These are phyloP conservation scores for Skeletonema tropicum DNA, from an alignment of 108 stramenopile species.

Conservation along the genomic window DNA sequence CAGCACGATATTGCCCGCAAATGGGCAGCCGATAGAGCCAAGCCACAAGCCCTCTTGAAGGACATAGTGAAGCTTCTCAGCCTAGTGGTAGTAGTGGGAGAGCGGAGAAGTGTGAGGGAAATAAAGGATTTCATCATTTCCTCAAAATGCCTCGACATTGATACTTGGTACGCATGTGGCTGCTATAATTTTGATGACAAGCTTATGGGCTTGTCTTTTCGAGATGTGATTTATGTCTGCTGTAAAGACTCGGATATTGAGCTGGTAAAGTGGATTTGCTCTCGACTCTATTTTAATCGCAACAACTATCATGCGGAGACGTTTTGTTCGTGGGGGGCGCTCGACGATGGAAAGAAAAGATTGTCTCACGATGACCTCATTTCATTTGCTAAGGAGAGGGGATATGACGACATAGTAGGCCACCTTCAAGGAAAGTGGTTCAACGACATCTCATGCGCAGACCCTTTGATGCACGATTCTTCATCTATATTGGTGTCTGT, in stretches of 20 bases:
- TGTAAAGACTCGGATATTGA: not conserved
- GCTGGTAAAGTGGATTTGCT: not conserved
- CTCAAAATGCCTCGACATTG: not conserved
- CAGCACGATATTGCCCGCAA: not conserved
- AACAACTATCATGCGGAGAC: too few relatives aligned
- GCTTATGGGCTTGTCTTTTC: not conserved
- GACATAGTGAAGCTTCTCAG: not conserved
- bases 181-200: not conserved
- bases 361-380: not conserved
- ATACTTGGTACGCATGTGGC: not conserved
- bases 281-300: not conserved
- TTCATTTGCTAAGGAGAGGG: not conserved
- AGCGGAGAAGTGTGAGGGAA: not conserved
- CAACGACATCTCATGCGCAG: not conserved
- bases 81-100: not conserved
- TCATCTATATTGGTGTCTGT: not conserved
- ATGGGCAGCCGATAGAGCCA: not conserved
- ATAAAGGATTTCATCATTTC: constrained; percentile 1
- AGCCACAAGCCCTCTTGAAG: not conserved
- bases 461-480: not conserved
- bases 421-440: not conserved
- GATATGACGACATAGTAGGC: not conserved
- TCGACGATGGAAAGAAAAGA: too few relatives aligned
- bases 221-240: not conserved
- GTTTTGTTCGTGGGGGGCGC: not conserved